A percentile compares a stretch with the other conserved stretches of the same genome.
phyloP scores from a whole-genome alignment of 192 early-diverging fungal genomes.

The Rhizoclosmatium globosum region DNA sequence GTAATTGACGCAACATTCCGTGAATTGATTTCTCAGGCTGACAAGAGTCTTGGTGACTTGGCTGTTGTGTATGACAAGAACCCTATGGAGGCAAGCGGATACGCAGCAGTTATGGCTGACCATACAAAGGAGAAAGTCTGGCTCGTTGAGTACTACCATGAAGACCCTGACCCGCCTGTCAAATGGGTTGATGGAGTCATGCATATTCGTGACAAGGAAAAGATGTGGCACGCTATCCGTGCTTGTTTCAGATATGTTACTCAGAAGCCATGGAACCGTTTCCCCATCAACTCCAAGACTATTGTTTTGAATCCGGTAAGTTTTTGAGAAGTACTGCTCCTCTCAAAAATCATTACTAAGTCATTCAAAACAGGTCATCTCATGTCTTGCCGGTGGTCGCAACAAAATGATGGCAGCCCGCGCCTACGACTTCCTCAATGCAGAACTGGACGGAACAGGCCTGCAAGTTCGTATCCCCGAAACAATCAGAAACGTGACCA shows the following conservation, averaged over 20 bases:
- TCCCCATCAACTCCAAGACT: constrained; percentile 79
- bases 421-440: constrained; percentile 87
- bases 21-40: constrained; percentile 70
- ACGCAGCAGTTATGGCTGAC: constrained; percentile 85
- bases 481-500: constrained; percentile 86
- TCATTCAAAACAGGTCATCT: constrained; percentile 61
- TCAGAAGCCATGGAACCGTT: constrained; percentile 88
- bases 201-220: constrained; percentile 71
- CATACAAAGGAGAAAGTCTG: constrained; percentile 79
- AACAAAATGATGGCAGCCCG: constrained; percentile 92
- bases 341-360: neutral
- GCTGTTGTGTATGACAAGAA: constrained; percentile 91
- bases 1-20: constrained; percentile 80
- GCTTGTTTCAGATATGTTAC: constrained; percentile 90
- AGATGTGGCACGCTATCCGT: constrained; percentile 80
- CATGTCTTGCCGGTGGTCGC: constrained; percentile 86
- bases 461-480: constrained; percentile 79
- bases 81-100: constrained; percentile 85
- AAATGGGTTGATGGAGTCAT: constrained; percentile 80
- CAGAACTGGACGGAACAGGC: constrained; percentile 76
- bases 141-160: constrained; percentile 76
- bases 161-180: constrained; percentile 79
- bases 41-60: constrained; percentile 69
- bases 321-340: neutral
- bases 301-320: constrained; percentile 75